Base-by-base conservation (phyloP, 129 eudicot genomes). In the Mikania micrantha region DNA sequence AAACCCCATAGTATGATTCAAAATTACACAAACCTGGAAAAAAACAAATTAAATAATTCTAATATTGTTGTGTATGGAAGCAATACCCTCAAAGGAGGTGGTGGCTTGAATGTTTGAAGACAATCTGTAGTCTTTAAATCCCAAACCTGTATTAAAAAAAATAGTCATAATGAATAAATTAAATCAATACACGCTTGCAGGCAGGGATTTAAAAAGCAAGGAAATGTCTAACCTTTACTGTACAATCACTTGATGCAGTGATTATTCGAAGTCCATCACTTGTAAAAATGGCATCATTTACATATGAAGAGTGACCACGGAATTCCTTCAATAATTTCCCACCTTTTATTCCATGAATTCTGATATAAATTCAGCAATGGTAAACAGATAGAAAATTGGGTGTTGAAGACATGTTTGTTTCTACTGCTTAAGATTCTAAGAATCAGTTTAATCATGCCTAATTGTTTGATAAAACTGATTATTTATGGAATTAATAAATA, bases 161-260 rank as follows among this genome's bases (percentile, higher is more conserved):
- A 67, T 8, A 28, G n/a, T n/a, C n/a, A 66, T 31, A 38, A 52
- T 17, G 9, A 22, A 22, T 17, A 41, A 42, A 64, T 50, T 7
- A 71, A 19, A 67, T 54, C 42, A 67, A 44, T 40, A 65, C 48
- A 57, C 74, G 36, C 39, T 25, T 60, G 69, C 58, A 76, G 50
- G 13, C 21, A 57, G 61, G 19, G 50, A 34, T 49, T 35, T 42
- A 64, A 22, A 16, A 29, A 31, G 63, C 11, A 39, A 24, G 47
- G 60, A 70, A 39, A 17, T 31, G 24, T 60, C 87, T 68, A 47
- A 88, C 98, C 87, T 94, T 94, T 59, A 94, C 97, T 21, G 99
- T 86, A 85, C 97, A 84, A 75, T 91, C 97, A 72, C 97, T 94
- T 57, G 99, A 91, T 66, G 97, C 97, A 31, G 97, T 91, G 73